Percentiles rank a stretch among this genome's conserved stretches.
These are phyloP conservation scores for Bryopsis sp. DNA, from an alignment of 139 green algal genomes.

Conservation along the genomic window DNA sequence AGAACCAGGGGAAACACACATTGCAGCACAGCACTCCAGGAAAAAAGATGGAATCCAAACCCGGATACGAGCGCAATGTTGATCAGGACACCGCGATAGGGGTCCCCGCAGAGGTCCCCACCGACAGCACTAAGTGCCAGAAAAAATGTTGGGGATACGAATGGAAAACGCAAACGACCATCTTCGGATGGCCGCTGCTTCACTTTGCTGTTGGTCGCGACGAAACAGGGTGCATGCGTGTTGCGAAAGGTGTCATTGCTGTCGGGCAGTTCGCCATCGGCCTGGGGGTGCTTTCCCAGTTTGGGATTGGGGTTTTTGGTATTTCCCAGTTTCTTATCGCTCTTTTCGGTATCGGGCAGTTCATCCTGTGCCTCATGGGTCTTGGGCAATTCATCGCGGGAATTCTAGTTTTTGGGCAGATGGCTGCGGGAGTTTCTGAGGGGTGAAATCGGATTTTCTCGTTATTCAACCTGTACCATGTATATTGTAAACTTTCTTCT, in stretches of 20 bases:
- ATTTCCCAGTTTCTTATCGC: no score
- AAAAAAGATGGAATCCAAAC: no score
- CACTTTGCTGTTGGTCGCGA: neutral
- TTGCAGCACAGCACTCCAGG: no score
- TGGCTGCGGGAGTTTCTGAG: neutral
- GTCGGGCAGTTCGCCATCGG: neutral
- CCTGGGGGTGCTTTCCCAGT: neutral
- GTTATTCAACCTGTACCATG: no score
- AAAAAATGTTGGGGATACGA: no score
- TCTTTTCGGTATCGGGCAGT: neutral
- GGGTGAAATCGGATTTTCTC: no score
- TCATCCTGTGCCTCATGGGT: neutral
- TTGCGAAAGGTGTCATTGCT: neutral
- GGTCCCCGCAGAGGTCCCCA: no score
- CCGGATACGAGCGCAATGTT: no score
- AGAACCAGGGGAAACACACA: no score
- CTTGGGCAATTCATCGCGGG: neutral
- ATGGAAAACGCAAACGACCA: neutral
- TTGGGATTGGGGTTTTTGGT: neutral
- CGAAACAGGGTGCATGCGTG: neutral
- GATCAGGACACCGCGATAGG: no score
- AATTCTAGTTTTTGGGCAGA: neutral
- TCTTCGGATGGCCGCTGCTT: neutral
- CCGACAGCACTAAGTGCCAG: no score
- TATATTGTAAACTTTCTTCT: no score